Conservation (phyloP, 2,329 filamentous ascomycete genomes). For the Pseudogymnoascus sp. region DNA sequence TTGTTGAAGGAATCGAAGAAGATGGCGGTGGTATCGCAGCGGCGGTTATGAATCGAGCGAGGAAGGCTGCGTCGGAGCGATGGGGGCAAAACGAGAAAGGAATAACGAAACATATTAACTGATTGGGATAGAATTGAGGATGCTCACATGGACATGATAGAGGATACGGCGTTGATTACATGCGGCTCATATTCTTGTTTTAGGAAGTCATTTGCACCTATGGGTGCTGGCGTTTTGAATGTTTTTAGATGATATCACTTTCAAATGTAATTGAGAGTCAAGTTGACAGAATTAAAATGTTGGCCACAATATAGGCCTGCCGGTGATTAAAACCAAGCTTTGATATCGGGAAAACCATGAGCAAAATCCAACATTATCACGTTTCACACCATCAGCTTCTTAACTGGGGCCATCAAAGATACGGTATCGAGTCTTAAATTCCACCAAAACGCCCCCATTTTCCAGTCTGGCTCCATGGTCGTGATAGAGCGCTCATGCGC, state of each 20-base stretch:
- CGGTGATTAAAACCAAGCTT: background rate
- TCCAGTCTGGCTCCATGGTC: background rate
- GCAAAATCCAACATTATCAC: background rate
- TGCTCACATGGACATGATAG: background rate
- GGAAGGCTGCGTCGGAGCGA: slow-evolving; percentile 59
- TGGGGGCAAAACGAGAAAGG: background rate
- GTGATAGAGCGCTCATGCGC: background rate
- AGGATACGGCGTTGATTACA: background rate
- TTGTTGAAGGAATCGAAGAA: slow-evolving; percentile 74
- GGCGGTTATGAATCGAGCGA: slow-evolving; percentile 76
- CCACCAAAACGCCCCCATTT: slow-evolving; percentile 10
- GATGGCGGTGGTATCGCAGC: slow-evolving; percentile 76
- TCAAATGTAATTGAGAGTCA: background rate
- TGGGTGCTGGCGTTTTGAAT: background rate
- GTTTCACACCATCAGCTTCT: background rate
- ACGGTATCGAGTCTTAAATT: slow-evolving; percentile 9
- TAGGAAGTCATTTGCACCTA: background rate
- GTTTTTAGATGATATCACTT: background rate
- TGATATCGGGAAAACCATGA: background rate
- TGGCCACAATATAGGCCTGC: background rate
- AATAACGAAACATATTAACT: background rate
- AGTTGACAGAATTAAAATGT: background rate
- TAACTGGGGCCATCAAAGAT: background rate
- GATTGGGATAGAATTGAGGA: background rate
- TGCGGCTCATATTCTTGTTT: background rate